Percentiles rank a stretch among this genome's conserved stretches.
phyloP scores from a whole-genome alignment of 805 yeast species.

The Cyberlindnera bimundalis region DNA sequence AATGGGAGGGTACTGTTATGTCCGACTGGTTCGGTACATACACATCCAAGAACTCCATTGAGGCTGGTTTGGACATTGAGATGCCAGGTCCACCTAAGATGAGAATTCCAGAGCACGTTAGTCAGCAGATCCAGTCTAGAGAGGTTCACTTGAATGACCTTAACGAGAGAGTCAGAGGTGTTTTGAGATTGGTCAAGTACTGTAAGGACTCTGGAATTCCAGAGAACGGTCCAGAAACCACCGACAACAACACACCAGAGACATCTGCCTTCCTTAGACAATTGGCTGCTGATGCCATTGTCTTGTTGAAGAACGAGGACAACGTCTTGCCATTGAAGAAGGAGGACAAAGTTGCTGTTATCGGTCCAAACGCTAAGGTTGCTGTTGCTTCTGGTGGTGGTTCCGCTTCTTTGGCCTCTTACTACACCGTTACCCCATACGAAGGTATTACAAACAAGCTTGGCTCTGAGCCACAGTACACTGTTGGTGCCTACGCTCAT shows the following conservation, averaged over 20 bases:
- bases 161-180: conserved; percentile 47
- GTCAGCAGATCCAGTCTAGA: conserved; percentile 40
- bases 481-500: conserved; percentile 36
- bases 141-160: conserved; percentile 38
- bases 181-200: conserved; percentile 47
- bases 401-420: conserved; percentile 48
- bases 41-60: conserved; percentile 41
- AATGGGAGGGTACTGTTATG: conserved; percentile 52
- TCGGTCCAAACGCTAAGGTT: conserved; percentile 55
- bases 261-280: conserved; percentile 40
- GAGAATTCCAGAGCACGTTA: conserved; percentile 34
- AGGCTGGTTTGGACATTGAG: conserved; percentile 58
- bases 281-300: conserved; percentile 48
- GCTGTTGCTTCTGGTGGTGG: conserved; percentile 60
- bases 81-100: conserved; percentile 64
- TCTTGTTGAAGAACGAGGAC: conserved; percentile 51
- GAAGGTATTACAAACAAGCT: conserved; percentile 39
- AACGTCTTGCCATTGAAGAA: conserved; percentile 44
- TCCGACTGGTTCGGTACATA: conserved; percentile 64
- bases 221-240: conserved; percentile 20
- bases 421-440: conserved; percentile 46
- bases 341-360: conserved; percentile 43
- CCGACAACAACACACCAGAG: conserved; percentile 44
- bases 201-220: conserved; percentile 37
- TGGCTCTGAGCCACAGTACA: conserved; percentile 27